Evolutionary conservation across 139 green algal genomes (phyloP).

Genomic region (Micractinium conductrix): DNA sequence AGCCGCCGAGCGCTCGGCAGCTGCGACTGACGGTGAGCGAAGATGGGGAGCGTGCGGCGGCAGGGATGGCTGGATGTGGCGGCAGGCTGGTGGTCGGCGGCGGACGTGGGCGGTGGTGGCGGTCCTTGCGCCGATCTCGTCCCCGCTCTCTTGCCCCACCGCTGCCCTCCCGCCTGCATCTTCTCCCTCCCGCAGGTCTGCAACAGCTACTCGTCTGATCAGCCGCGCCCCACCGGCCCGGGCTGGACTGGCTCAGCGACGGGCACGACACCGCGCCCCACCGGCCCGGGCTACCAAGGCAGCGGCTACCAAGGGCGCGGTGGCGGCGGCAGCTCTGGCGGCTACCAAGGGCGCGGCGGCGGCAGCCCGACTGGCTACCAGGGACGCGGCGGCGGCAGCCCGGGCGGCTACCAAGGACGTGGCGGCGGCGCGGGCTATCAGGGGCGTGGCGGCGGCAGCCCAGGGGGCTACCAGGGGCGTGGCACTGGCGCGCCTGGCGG

Average conservation of each 20-base stretch:
- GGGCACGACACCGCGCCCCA: neutral
- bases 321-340: neutral
- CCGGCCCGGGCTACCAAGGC: neutral
- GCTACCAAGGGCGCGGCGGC: neutral
- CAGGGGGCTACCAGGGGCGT: neutral
- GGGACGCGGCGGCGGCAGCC: neutral
- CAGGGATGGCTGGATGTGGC: no score
- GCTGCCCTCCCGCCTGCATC: no score
- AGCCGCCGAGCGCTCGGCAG: slow-evolving; percentile 2
- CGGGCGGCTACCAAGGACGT: neutral
- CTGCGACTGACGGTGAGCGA: slow-evolving; percentile 14
- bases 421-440: no score
- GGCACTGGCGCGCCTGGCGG: no score
- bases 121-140: neutral
- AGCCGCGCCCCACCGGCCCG: neutral
- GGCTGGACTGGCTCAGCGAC: neutral
- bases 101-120: no score
- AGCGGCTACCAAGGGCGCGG: neutral
- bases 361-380: neutral
- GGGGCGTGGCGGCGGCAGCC: neutral
- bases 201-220: neutral
- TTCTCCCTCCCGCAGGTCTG: neutral
- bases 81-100: no score
- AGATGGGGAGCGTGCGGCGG: neutral
- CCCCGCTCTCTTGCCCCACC: neutral